Conservation (phyloP, 139 green algal species). For the Micromonas commoda region DNA sequence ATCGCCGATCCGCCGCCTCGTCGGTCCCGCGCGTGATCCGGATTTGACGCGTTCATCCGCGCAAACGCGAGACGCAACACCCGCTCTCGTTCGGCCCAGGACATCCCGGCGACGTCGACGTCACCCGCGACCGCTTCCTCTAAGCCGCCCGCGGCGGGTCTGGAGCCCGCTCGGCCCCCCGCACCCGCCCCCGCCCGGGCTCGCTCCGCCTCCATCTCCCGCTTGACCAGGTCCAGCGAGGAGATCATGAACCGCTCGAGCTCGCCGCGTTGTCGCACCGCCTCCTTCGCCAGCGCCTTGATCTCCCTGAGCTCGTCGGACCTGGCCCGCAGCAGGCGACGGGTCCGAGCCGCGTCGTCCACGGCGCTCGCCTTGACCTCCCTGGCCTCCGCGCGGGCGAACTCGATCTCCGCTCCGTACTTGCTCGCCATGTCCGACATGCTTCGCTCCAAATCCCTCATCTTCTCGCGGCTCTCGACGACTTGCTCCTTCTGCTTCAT, state of each 20-base stretch:
- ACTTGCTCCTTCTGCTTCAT: slow-evolving; percentile 43
- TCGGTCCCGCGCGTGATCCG: too few relatives aligned
- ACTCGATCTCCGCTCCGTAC: slow-evolving; percentile 47
- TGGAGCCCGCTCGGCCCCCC: neutral
- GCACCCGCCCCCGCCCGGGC: neutral
- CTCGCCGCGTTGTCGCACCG: slow-evolving; percentile 73
- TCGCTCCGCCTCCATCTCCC: slow-evolving; percentile 22
- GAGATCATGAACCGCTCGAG: slow-evolving; percentile 86
- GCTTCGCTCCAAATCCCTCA: slow-evolving; percentile 53
- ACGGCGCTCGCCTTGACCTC: neutral
- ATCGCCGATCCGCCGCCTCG: too few relatives aligned
- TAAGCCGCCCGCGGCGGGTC: neutral
- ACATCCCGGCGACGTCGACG: slow-evolving; percentile 41
- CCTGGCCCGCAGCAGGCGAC: slow-evolving; percentile 52
- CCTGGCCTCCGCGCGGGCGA: neutral
- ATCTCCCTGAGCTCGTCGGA: slow-evolving; percentile 71
- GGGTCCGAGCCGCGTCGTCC: slow-evolving; percentile 20
- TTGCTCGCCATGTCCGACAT: slow-evolving; percentile 49
- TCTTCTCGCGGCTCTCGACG: slow-evolving; percentile 36
- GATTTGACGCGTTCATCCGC: slow-evolving; percentile 73
- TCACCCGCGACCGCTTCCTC: neutral
- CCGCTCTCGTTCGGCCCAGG: slow-evolving; percentile 73
- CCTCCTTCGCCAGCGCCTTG: slow-evolving; percentile 65
- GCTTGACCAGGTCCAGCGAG: slow-evolving; percentile 54
- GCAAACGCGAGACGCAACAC: slow-evolving; percentile 76